Base-by-base conservation (phyloP, 257 asterid genomes). In the Fraxinus anomala region DNA sequence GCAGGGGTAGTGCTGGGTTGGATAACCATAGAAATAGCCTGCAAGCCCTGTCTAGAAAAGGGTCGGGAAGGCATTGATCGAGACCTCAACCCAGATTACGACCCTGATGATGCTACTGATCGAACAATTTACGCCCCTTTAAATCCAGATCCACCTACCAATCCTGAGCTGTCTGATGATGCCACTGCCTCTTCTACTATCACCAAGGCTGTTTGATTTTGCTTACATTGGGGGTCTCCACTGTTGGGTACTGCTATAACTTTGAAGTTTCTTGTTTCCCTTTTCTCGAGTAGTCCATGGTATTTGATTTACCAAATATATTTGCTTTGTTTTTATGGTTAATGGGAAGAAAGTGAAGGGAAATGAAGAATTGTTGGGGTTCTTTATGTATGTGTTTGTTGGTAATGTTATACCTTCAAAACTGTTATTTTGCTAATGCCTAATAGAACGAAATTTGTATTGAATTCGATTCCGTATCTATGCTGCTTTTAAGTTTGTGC, bases 1-100 rank as follows among this genome's bases (percentile, higher is more conserved):
- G 97, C 83, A 0, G 96, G 91, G 44, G 86, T 93, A 76, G 88
- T 83, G 74, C 82, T 95, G 10, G 97, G 99, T 3, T 95, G 99
- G 98, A 83, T 92, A 14, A 90, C 99, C 42, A 86, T 95, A 1
- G 99, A 92, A 81, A 83, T 91, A 31, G 99, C 98, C 13, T 95
- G 99, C 83, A 95, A 95, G 61, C 97, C 99, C 69, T 92, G 99
- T 30, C 99, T 92, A 36, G 99, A 91, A 26, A 91, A 79, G 70
- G 99, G 97, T 14, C 97, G 99, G 66, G 91, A 91, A 77, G 96
- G 96, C 76, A 89, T 95, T 28, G 97, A 95, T 86, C 96, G 92
- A 10, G 90, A 84, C 76, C 97, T 94, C 80, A 87, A 94, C 85
- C 99, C 99, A 0, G 96, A 91, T 76, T 91, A 91, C 85, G 99